These are phyloP conservation scores for Trypanosoma vivax DNA, from an alignment of 208 protist genomes.

Conservation along the genomic window DNA sequence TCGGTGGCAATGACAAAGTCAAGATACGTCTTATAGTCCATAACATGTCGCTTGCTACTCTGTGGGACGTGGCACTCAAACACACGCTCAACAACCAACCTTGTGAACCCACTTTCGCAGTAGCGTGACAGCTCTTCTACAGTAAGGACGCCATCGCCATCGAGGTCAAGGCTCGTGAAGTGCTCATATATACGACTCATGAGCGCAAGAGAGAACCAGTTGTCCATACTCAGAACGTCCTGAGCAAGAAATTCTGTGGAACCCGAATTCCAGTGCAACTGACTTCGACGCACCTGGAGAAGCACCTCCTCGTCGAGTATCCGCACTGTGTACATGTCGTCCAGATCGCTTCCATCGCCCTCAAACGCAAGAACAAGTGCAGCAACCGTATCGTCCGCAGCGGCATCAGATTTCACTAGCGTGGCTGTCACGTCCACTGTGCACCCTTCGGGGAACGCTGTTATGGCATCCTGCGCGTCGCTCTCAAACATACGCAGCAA, in stretches of 20 bases:
- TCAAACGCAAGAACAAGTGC: conserved; percentile 58
- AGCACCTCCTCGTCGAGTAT: conserved; percentile 24
- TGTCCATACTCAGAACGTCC: conserved; percentile 71
- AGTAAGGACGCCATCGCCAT: conserved; percentile 82
- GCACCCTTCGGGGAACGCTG: conserved; percentile 57
- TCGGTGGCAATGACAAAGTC: conserved; percentile 91
- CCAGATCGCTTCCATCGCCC: conserved; percentile 38
- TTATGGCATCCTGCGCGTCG: conserved; percentile 66
- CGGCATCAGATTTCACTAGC: conserved; percentile 22
- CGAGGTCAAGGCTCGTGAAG: conserved; percentile 76
- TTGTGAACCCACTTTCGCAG: conserved; percentile 78
- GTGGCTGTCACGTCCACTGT: conserved; percentile 63
- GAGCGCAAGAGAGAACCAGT: conserved; percentile 85
- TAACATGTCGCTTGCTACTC: conserved; percentile 57
- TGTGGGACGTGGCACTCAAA: conserved; percentile 88
- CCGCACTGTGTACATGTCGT: conserved; percentile 68
- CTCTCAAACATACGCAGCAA: conserved; percentile 86
- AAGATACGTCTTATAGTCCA: conserved; percentile 91
- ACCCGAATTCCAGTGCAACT: conserved; percentile 74
- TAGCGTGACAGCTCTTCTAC: conserved; percentile 71
- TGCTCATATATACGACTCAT: conserved; percentile 87
- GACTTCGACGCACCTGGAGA: conserved; percentile 35
- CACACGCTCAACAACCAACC: conserved; percentile 71
- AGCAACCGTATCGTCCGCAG: conserved; percentile 59
- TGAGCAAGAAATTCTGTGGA: conserved; percentile 53